Evolutionary conservation across 768 basidiomycete species (phyloP).

Genomic region (Crepidotus variabilis): DNA sequence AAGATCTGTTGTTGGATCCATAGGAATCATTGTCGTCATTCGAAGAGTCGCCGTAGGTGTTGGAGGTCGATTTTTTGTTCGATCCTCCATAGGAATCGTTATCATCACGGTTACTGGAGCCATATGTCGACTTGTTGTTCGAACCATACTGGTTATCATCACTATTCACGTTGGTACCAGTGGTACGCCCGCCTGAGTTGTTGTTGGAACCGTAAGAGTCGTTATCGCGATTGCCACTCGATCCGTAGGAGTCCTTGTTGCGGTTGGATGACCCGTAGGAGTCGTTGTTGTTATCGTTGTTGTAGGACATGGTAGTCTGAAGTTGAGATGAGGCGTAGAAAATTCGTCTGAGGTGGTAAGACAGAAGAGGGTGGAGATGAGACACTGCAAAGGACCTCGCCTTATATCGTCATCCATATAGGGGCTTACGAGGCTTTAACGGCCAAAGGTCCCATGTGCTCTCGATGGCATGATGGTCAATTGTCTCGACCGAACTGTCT

Average conservation of each 20-base stretch:
- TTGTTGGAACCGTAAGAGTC: constrained; percentile 14
- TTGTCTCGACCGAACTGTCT: neutral
- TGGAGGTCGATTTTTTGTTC: constrained; percentile 10
- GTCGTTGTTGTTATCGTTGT: constrained; percentile 7
- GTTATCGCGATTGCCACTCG: constrained; percentile 1
- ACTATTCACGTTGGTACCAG: neutral
- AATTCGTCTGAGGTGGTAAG: neutral
- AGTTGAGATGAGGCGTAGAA: neutral
- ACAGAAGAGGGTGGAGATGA: neutral
- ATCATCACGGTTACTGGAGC: constrained; percentile 4
- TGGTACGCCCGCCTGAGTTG: neutral
- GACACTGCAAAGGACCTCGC: neutral
- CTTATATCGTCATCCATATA: neutral
- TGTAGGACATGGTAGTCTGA: constrained; percentile 18
- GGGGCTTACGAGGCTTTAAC: neutral
- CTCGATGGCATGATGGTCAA: neutral
- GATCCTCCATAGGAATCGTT: constrained; percentile 9
- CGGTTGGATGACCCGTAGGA: constrained; percentile 14
- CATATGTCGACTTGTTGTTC: neutral
- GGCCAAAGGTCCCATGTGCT: neutral
- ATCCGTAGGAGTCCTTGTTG: constrained; percentile 5
- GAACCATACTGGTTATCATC: constrained; percentile 7
- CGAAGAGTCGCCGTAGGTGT: constrained; percentile 13
- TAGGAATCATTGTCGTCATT: constrained; percentile 8
- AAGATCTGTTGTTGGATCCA: constrained; percentile 10